Evolutionary conservation across 2,329 filamentous ascomycete species (phyloP), one percentile per base, ranked within the genome.

Genomic region (Ophiostoma fasciatum): DNA sequence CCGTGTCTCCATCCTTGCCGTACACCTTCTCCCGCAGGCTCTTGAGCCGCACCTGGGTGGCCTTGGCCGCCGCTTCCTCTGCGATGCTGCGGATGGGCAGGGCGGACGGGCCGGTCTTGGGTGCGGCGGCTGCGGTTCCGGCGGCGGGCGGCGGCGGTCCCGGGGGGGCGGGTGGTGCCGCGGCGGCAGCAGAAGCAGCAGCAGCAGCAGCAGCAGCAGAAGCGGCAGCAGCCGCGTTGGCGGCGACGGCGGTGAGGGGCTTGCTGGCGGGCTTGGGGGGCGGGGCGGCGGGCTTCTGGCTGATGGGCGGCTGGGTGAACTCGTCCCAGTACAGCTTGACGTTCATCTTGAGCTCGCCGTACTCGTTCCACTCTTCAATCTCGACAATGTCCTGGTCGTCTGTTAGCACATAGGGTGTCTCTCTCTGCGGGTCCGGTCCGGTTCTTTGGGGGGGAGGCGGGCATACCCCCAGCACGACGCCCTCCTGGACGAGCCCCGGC

Each of bases 281-380:
- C 36, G 56, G 55, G 25, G 60, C 57, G 30, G 62, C 60, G 13
- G 66, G 63, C 35, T 66, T 63, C 47, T 69, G 55, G 60, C 62
- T 54, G 58, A 70, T 64, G 53, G 63, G 53, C 23, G 69, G 66
- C 46, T 73, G 70, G 33, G 70, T 74, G 49, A 61, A 62, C 46
- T 75, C 71, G 59, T 76, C 71, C 53, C 70, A 70, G 58, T 69
- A 73, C 47, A 79, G 71, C 42, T 67, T 75, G 48, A 96, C 74
- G 49, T 88, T 80, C 58, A 88, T 74, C 57, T 85, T 84, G 42
- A 98, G 71, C 60, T 96, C 88, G 58, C 85, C 85, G 58, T 92
- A 94, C 57, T 98, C 90, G 63, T 98, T 98, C 90, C 88, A 96
- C 55, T 98, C 90, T 60, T 98, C 90, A 44, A 96, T 75, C 58